Conservation (phyloP, 306 rosid species). For the Glycine latifolia region DNA sequence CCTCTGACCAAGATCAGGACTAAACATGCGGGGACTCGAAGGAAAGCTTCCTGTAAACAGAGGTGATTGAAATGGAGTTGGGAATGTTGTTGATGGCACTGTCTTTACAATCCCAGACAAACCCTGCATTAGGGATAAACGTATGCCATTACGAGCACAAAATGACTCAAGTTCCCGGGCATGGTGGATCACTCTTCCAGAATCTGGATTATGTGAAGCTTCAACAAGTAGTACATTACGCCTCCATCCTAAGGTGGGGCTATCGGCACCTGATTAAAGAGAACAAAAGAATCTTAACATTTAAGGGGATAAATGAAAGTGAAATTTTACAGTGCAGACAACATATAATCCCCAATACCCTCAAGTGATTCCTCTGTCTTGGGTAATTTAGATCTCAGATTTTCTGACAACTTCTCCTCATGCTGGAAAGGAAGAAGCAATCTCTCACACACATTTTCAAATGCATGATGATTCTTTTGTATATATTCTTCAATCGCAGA, state of each 20-base stretch:
- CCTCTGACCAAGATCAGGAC: conserved; percentile 91
- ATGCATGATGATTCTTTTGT: conserved; percentile 67
- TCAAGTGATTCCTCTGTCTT: conserved; percentile 56
- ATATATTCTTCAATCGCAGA: conserved; percentile 81
- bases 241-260: conserved; percentile 94
- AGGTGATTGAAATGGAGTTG: conserved; percentile 91
- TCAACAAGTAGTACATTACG: conserved; percentile 90
- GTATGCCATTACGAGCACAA: conserved; percentile 79
- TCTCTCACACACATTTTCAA: conserved; percentile 86
- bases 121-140: conserved; percentile 76
- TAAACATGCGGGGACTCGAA: conserved; percentile 79
- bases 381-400: conserved; percentile 60
- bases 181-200: conserved; percentile 75
- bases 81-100: conserved; percentile 65
- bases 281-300: conserved; percentile 30
- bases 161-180: conserved; percentile 85
- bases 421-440: conserved; percentile 84
- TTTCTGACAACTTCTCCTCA: conserved; percentile 79
- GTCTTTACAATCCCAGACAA: conserved; percentile 72
- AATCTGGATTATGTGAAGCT: conserved; percentile 88
- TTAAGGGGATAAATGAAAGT: conserved; percentile 12
- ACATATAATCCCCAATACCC: conserved; percentile 61
- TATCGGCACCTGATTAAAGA: conserved; percentile 59
- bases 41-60: conserved; percentile 95
- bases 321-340: conserved; percentile 36